Conservation (phyloP, 75 land plant genomes). For the Pinus taeda region DNA sequence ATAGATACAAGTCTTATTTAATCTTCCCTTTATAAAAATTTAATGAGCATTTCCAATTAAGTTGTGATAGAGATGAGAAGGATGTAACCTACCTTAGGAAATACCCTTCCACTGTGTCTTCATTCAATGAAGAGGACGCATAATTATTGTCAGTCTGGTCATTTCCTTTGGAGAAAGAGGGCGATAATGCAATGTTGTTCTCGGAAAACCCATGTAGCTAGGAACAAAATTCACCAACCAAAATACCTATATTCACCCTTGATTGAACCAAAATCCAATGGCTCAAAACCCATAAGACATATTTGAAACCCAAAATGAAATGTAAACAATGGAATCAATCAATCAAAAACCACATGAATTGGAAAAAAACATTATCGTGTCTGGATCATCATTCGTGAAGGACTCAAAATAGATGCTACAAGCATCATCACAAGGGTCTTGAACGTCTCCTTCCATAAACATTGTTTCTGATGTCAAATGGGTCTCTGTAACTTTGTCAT, state of each 20-base stretch:
- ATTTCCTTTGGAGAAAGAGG: too few relatives aligned
- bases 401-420: slow-evolving; percentile 92
- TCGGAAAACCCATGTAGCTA: not conserved
- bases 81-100: too few relatives aligned
- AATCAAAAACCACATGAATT: not conserved
- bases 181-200: too few relatives aligned
- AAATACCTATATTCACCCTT: not conserved
- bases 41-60: too few relatives aligned
- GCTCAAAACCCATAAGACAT: not conserved
- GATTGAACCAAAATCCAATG: not conserved
- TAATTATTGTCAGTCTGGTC: too few relatives aligned
- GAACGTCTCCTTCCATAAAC: slow-evolving; percentile 4
- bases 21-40: too few relatives aligned
- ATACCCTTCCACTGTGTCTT: too few relatives aligned
- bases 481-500: too few relatives aligned
- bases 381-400: slow-evolving; percentile 40
- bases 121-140: too few relatives aligned
- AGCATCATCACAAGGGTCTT: slow-evolving; percentile 89
- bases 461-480: too few relatives aligned
- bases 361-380: slow-evolving; percentile 7
- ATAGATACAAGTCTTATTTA: too few relatives aligned
- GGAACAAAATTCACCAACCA: not conserved
- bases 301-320: not conserved
- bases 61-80: too few relatives aligned
- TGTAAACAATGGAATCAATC: not conserved